These are phyloP conservation scores for Kwoniella dendrophila DNA, from an alignment of 768 basidiomycete species.

Conservation along the genomic window DNA sequence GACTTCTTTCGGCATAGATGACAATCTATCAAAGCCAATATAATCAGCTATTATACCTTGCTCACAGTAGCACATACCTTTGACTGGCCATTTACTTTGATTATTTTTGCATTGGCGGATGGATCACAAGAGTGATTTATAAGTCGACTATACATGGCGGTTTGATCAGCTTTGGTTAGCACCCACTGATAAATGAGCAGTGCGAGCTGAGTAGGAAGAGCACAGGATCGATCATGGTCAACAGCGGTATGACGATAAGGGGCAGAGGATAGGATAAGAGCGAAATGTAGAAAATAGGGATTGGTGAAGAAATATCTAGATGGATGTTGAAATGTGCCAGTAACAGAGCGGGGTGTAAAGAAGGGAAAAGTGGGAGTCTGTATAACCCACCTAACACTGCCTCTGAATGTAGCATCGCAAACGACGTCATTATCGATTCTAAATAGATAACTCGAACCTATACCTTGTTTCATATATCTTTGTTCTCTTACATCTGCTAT, in stretches of 20 bases:
- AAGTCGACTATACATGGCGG: slow-evolving; percentile 66
- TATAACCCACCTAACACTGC: slow-evolving; percentile 87
- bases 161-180: neutral
- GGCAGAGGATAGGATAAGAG: neutral
- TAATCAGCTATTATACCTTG: neutral
- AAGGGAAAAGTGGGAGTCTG: neutral
- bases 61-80: slow-evolving; percentile 43
- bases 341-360: too few species aligned
- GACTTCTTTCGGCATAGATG: slow-evolving; percentile 95
- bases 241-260: slow-evolving; percentile 2
- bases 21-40: slow-evolving; percentile 68
- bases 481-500: slow-evolving; percentile 97
- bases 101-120: slow-evolving; percentile 61
- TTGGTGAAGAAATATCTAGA: too few species aligned
- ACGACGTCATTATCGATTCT: slow-evolving; percentile 96
- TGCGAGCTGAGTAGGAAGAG: too few species aligned
- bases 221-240: too few species aligned
- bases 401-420: slow-evolving; percentile 98
- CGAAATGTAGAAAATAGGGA: too few species aligned
- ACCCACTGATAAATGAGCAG: too few species aligned
- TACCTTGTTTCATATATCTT: slow-evolving; percentile 93
- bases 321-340: too few species aligned
- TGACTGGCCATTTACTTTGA: slow-evolving; percentile 60
- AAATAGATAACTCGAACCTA: slow-evolving; percentile 97
- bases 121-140: slow-evolving; percentile 99